Base-by-base conservation (phyloP, 2,329 filamentous ascomycete species). In the Monosporascus cannonballus region DNA sequence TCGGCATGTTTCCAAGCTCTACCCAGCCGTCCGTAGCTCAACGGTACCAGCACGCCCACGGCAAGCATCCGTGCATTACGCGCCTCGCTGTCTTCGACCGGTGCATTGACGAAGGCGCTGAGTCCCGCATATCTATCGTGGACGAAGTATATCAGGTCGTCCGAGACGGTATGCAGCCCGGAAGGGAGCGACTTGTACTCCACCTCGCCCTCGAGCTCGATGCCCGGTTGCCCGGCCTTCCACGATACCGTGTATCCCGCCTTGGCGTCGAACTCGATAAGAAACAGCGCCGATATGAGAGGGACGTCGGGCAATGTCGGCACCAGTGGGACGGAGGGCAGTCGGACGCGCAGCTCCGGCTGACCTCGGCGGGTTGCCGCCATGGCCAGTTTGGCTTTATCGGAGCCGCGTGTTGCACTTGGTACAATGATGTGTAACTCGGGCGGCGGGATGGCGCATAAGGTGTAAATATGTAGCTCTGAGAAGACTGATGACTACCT, bases 171-270 rank as follows among this genome's bases (percentile, higher is more conserved):
- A 72, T 99, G 94, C 48, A 96, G 72, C 24, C 94, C 94, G 0
- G 93, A 97, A 2, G 94, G 94, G 47, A 99, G 79, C 56, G 90
- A 95, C 73, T 96, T 97, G 80, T 91, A 99, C 72, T 99, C 94
- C 64, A 96, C 90, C 24, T 88, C 84, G 51, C 90, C 90, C 61
- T 96, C 89, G 48, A 97, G 80, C 70, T 81, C 78, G 72, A 93
- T 79, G 48, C 83, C 85, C 15, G 84, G 77, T 1, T 83, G 72
- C 14, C 86, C 83, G 59, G 83, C 84, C 70, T 95, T 90, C 94
- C 94, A 97, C 37, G 84, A 83, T 66, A 97, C 87, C 46, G 90
- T 96, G 71, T 86, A 96, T 75, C 91, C 91, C 64, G 90, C 87
- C 70, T 92, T 94, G 73, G 93, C 87, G 71, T 96, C 91, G 73